phyloP scores from a whole-genome alignment of 140 eudicot species.

The Stevia rebaudiana region DNA sequence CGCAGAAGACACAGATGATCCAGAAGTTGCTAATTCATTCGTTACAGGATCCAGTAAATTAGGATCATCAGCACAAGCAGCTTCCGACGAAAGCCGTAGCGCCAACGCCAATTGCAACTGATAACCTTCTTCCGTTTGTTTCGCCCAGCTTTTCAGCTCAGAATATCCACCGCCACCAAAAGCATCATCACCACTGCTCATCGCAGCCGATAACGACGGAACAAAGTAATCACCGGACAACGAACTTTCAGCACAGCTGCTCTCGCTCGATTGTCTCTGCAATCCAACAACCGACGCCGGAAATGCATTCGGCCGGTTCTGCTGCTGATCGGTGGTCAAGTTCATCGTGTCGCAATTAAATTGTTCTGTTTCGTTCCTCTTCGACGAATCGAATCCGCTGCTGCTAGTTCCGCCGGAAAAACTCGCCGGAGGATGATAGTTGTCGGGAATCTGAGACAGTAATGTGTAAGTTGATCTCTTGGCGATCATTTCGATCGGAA shows the following conservation, averaged over 20 bases:
- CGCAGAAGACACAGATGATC: conserved; percentile 37
- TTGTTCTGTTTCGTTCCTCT: conserved; percentile 19
- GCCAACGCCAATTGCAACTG: conserved; percentile 89
- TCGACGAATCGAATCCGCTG: conserved; percentile 31
- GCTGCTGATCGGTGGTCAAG: conserved; percentile 35
- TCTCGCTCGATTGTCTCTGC: conserved; percentile 75
- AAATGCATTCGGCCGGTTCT: conserved; percentile 30
- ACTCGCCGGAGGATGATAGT: conserved; percentile 23
- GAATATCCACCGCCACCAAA: conserved; percentile 33
- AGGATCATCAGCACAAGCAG: conserved; percentile 74
- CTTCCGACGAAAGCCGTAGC: conserved; percentile 71
- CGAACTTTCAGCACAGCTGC: conserved; percentile 77
- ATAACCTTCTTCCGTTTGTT: conserved; percentile 89
- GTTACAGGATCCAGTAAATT: conserved; percentile 56
- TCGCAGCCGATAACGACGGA: conserved; percentile 37
- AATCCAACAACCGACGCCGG: conserved; percentile 43
- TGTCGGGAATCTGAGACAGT: conserved; percentile 40
- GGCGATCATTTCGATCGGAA: conserved; percentile 41
- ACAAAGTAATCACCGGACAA: conserved; percentile 56
- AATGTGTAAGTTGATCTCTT: conserved; percentile 56
- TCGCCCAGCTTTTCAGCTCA: conserved; percentile 81
- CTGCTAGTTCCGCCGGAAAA: conserved; percentile 34
- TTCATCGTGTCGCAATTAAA: conserved; percentile 39
- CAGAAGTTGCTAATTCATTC: conserved; percentile 31
- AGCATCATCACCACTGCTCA: conserved; percentile 23